Percentiles rank a stretch among this genome's conserved stretches.
Evolutionary conservation across 2,329 filamentous ascomycete genomes (phyloP).

Genomic region (Orbilia brochopaga): DNA sequence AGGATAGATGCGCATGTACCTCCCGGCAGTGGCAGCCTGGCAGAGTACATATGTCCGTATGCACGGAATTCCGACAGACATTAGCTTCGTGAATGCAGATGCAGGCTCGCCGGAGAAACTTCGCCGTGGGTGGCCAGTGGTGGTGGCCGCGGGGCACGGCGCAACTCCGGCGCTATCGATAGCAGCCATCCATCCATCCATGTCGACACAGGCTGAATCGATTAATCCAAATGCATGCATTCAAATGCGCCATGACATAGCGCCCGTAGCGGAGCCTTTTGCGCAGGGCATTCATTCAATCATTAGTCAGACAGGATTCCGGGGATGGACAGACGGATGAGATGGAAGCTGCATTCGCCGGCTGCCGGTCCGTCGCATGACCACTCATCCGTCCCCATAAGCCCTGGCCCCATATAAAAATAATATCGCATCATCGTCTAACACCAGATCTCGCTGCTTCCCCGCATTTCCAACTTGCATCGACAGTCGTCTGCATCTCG

Average conservation of each 20-base stretch:
- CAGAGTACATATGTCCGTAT: too few species aligned
- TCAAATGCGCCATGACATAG: background rate
- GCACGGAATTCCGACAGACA: too few species aligned
- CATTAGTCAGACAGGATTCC: background rate
- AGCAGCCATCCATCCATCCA: background rate
- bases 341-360: background rate
- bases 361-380: slow-evolving; percentile 3
- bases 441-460: slow-evolving; percentile 8
- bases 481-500: background rate
- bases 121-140: too few species aligned
- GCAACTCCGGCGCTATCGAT: slow-evolving; percentile 37
- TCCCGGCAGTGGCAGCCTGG: too few species aligned
- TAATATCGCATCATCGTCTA: background rate
- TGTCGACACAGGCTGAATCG: slow-evolving; percentile 9
- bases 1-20: too few species aligned
- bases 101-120: too few species aligned
- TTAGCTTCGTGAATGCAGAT: too few species aligned
- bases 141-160: slow-evolving; percentile 28
- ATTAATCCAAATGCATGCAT: too few species aligned
- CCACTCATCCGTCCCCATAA: background rate
- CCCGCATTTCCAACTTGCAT: slow-evolving; percentile 16
- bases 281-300: background rate
- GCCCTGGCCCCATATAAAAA: background rate
- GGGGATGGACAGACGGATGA: background rate
- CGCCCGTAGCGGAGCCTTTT: too few species aligned